phyloP scores from a whole-genome alignment of 495 filamentous ascomycete species.

The Cudoniella acicularis region DNA sequence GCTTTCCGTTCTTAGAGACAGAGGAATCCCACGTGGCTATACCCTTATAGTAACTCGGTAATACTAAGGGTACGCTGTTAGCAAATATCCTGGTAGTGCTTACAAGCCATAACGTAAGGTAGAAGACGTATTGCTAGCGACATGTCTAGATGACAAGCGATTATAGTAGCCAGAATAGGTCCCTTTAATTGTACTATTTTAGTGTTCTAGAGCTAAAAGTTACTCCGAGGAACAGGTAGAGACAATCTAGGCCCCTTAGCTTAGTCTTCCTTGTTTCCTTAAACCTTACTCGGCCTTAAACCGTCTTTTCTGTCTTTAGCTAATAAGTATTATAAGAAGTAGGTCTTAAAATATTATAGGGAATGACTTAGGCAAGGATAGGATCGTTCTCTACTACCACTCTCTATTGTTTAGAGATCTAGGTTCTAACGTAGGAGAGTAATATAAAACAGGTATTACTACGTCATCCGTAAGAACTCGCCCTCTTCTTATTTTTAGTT shows the following conservation, averaged over 20 bases:
- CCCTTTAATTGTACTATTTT: background rate
- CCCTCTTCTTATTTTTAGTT: slow-evolving; percentile 1
- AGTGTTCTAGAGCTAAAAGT: background rate
- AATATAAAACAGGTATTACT: slow-evolving; percentile 4
- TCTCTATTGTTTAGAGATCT: slow-evolving; percentile 1
- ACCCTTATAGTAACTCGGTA: background rate
- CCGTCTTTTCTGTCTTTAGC: background rate
- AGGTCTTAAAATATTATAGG: background rate
- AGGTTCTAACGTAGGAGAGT: background rate
- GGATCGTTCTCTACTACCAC: background rate
- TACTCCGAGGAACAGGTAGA: background rate
- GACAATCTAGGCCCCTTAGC: background rate
- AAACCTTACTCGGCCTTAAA: background rate
- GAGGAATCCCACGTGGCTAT: background rate
- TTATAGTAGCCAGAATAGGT: background rate
- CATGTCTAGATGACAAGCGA: background rate
- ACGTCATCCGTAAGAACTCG: background rate
- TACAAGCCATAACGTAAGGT: background rate
- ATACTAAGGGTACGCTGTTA: background rate
- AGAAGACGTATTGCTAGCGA: background rate
- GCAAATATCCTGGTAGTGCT: background rate
- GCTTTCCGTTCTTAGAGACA: background rate
- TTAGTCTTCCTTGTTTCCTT: background rate
- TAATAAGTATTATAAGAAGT: background rate
- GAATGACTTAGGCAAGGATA: background rate